Conservation (phyloP, 1,139 yeast genomes). For the Candida dubliniensis region DNA sequence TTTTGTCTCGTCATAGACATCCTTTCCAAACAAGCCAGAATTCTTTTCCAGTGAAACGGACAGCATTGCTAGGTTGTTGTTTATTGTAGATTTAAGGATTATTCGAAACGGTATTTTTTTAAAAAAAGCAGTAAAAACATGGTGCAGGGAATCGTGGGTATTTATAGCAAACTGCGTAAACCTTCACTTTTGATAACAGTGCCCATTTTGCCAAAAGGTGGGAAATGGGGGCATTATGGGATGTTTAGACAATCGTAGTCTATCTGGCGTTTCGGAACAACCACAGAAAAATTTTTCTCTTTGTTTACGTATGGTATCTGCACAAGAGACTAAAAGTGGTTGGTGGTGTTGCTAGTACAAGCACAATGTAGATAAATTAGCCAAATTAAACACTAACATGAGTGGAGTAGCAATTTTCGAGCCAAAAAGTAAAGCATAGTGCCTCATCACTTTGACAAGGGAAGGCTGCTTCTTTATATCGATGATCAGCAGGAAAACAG, state of each 20-base stretch:
- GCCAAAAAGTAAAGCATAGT: too few relatives aligned
- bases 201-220: too few relatives aligned
- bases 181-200: too few relatives aligned
- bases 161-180: neutral
- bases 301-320: neutral
- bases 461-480: too few relatives aligned
- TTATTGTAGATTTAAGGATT: neutral
- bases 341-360: too few relatives aligned
- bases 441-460: too few relatives aligned
- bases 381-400: neutral
- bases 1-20: conserved; percentile 4
- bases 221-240: too few relatives aligned
- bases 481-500: too few relatives aligned
- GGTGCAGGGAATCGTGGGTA: neutral
- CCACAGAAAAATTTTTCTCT: neutral
- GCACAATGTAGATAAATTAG: neutral
- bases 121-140: neutral
- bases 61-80: neutral
- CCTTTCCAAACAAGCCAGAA: conserved; percentile 5
- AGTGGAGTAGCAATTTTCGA: too few relatives aligned
- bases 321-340: neutral
- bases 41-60: conserved; percentile 6
- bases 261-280: neutral
- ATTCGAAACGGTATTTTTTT: neutral
- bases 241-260: neutral